Evolutionary conservation across 768 basidiomycete genomes (phyloP), one percentile per base, ranked within the genome.

Genomic region (Gymnopilus junonius): DNA sequence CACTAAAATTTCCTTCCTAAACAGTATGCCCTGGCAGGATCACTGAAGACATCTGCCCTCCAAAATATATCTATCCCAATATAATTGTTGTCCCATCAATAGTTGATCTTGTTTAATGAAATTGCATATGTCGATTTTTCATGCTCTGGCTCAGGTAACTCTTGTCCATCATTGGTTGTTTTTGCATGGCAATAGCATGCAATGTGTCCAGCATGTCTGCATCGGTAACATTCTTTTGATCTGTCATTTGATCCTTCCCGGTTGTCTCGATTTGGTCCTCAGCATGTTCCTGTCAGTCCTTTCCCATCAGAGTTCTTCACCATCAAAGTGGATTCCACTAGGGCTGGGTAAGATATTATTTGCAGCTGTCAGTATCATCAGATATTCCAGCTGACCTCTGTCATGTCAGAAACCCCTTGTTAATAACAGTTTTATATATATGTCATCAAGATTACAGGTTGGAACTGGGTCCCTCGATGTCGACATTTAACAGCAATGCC

Each of bases 301-400:
- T 43, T 17, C 21, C 42, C 42, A 43, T 43, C 15, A 17, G 15
- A 17, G 17, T 43, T 21, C 5, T 21, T 43, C 7, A 8, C 42
- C 17, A 17, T 17, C 21, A 43, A 43, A 7, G 42, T 7, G 8
- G 42, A 11, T 7, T 7, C 70, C 67, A 59, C 69, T 66, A n/a
- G n/a, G n/a, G n/a, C n/a, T n/a, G n/a, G n/a, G n/a, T n/a, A n/a
- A n/a, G n/a, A n/a, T n/a, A n/a, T n/a, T n/a, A n/a, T n/a, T n/a
- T n/a, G n/a, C n/a, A n/a, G n/a, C n/a, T n/a, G n/a, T n/a, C n/a
- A n/a, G n/a, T n/a, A n/a, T n/a, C n/a, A n/a, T n/a, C n/a, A n/a
- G n/a, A n/a, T n/a, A n/a, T n/a, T n/a, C n/a, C n/a, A n/a, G n/a
- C n/a, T n/a, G n/a, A n/a, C n/a, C n/a, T n/a, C n/a, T n/a, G n/a